Conservation (phyloP, 768 basidiomycete species). For the Mrakia frigida region DNA sequence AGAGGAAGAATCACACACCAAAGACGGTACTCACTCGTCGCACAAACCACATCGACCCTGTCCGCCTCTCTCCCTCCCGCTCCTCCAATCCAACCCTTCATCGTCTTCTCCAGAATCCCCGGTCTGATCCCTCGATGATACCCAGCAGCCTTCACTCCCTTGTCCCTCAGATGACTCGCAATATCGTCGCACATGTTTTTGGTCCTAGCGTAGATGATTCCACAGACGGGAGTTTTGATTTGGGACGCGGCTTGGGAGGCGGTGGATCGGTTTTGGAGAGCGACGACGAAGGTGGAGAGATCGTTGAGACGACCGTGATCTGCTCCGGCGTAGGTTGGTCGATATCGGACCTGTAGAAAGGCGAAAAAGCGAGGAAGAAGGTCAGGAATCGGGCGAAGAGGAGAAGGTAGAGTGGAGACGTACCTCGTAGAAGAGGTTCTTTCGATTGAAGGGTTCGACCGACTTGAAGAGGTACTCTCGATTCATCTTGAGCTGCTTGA, state of each 20-base stretch:
- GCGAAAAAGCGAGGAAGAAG: neutral
- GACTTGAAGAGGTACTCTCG: constrained; percentile 57
- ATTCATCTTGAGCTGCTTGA: constrained; percentile 60
- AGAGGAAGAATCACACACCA: neutral
- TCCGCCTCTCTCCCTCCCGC: neutral
- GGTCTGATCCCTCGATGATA: constrained; percentile 69
- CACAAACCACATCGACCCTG: constrained; percentile 33
- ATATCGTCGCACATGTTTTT: constrained; percentile 64
- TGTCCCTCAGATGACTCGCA: constrained; percentile 58
- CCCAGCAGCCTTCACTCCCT: constrained; percentile 62
- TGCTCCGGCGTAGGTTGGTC: constrained; percentile 43
- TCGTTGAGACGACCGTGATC: constrained; percentile 56
- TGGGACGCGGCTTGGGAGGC: constrained; percentile 47
- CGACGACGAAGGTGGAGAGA: constrained; percentile 61
- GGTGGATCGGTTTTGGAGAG: constrained; percentile 44
- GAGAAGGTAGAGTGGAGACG: neutral
- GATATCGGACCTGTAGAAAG: constrained; percentile 56
- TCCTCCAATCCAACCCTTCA: constrained; percentile 58
- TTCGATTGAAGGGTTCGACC: constrained; percentile 72
- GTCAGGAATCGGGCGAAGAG: too few species aligned
- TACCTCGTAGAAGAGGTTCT: constrained; percentile 77
- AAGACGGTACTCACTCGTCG: constrained; percentile 17
- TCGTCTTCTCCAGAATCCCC: constrained; percentile 52
- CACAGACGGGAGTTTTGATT: constrained; percentile 52
- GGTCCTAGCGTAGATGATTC: constrained; percentile 73